These are phyloP conservation scores for Lipomyces orientalis DNA, from an alignment of 805 yeast genomes.

Conservation along the genomic window DNA sequence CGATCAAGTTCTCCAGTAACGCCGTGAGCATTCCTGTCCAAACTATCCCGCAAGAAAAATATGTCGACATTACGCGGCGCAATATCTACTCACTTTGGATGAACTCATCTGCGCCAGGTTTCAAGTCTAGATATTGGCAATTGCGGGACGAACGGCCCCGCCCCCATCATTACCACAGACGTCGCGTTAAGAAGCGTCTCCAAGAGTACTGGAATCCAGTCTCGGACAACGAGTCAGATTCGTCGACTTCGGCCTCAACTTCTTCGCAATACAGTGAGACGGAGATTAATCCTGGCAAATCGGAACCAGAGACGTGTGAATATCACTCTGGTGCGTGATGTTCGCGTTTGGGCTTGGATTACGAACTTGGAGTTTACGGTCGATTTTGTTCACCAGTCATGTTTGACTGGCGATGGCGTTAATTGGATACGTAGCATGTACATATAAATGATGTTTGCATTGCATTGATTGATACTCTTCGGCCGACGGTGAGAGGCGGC, in stretches of 20 bases:
- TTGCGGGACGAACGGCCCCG: constrained; percentile 4
- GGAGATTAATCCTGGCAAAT: neutral
- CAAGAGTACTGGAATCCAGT: neutral
- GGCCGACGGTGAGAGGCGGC: too few species aligned
- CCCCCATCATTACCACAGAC: neutral
- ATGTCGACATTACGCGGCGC: constrained; percentile 10
- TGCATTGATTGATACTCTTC: too few species aligned
- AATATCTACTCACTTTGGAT: constrained; percentile 6
- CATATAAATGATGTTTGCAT: too few species aligned
- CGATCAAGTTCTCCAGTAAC: constrained; percentile 1
- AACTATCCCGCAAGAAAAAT: constrained; percentile 17
- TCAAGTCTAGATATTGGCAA: constrained; percentile 12
- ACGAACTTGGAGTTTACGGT: too few species aligned
- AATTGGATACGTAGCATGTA: too few species aligned
- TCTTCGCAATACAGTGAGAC: neutral
- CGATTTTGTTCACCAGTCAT: too few species aligned
- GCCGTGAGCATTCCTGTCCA: constrained; percentile 12
- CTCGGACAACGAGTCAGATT: neutral
- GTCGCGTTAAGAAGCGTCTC: neutral
- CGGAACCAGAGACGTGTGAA: neutral
- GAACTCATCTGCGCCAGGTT: constrained; percentile 17
- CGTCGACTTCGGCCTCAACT: neutral
- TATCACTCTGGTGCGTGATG: too few species aligned
- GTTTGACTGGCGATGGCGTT: too few species aligned
- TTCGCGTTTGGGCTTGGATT: neutral